Base-by-base conservation (phyloP, 2,329 filamentous ascomycete genomes). In the Metarhizium anisopliae region DNA sequence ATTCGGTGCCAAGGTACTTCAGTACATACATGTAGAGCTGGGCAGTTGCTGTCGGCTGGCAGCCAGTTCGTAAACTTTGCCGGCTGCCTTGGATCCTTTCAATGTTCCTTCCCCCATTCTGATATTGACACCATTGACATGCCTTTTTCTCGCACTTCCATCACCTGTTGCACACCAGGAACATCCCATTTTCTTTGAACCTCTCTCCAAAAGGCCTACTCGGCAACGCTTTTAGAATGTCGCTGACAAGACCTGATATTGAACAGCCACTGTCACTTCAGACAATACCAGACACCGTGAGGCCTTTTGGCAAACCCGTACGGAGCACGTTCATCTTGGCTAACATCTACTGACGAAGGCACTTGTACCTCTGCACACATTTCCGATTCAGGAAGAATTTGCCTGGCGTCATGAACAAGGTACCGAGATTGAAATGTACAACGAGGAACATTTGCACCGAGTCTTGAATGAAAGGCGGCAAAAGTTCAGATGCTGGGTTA, bases 351-450 rank as follows among this genome's bases (percentile, higher is more conserved):
- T 52, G 29, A 18, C 5, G 42, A 20, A 59, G 54, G 25, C 45
- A 56, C 52, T 55, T 40, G 18, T 54, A 53, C 56, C 60, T 18
- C n/a, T 61, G 30, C 20, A 59, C 59, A 47, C 59, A 0, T 66
- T 71, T 20, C 58, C 60, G 1, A 42, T 56, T 2, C 55, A 62
- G 30, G 61, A 65, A 3, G 62, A 62, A 2, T 72, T 66, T 29
- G 58, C 64, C 4, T 56, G 53, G 25, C 57, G 65, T 2, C 66
- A 68, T 47, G 66, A 70, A 38, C 61, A 65, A 38, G 69, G 68
- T 0, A 71, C 69, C 0, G 18, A 66, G 0, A 71, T 71, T 16
- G 69, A 71, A 43, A 66, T 68, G 61, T 55, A 61, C 0, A 71
- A 71, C n/a, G 69, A 71, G 36, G 56, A 62, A 7, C 53, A 60